phyloP scores from a whole-genome alignment of 2,329 filamentous ascomycete genomes.

The Juglanconis sp. region DNA sequence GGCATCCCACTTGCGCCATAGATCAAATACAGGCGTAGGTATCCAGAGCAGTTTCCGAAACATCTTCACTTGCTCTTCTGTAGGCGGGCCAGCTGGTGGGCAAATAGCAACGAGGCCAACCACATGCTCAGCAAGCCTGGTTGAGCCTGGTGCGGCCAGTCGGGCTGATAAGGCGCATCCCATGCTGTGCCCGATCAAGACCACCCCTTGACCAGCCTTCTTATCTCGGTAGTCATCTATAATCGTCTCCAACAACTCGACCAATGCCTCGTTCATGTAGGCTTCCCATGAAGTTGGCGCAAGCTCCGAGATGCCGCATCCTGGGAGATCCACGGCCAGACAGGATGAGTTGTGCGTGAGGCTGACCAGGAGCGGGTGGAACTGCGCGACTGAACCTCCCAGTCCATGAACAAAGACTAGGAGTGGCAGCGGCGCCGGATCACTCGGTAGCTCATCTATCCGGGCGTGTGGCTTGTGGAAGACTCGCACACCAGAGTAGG shows the following conservation, averaged over 20 bases:
- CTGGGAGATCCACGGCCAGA: slow-evolving; percentile 84
- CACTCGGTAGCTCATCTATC: slow-evolving; percentile 71
- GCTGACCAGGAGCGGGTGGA: slow-evolving; percentile 75
- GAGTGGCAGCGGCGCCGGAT: slow-evolving; percentile 73
- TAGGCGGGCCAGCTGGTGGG: slow-evolving; percentile 65
- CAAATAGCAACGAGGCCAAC: slow-evolving; percentile 78
- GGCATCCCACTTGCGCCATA: slow-evolving; percentile 75
- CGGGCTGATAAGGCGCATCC: slow-evolving; percentile 75
- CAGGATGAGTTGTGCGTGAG: slow-evolving; percentile 81
- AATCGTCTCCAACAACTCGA: slow-evolving; percentile 69
- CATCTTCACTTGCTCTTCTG: slow-evolving; percentile 45
- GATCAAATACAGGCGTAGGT: slow-evolving; percentile 69
- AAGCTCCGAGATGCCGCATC: slow-evolving; percentile 80
- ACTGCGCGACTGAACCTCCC: slow-evolving; percentile 89
- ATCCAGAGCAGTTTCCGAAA: slow-evolving; percentile 62
- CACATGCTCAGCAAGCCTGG: slow-evolving; percentile 60
- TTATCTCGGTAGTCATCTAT: slow-evolving; percentile 72
- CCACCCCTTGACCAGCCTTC: slow-evolving; percentile 63
- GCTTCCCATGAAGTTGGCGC: slow-evolving; percentile 68
- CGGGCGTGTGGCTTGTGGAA: slow-evolving; percentile 84
- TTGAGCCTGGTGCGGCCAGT: slow-evolving; percentile 57
- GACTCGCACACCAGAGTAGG: slow-evolving; percentile 73
- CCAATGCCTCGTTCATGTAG: slow-evolving; percentile 74
- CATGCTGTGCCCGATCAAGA: slow-evolving; percentile 87
- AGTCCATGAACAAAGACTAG: slow-evolving; percentile 90